phyloP scores from a whole-genome alignment of 176 grass and related monocot genomes.

The Oryza meridionalis region DNA sequence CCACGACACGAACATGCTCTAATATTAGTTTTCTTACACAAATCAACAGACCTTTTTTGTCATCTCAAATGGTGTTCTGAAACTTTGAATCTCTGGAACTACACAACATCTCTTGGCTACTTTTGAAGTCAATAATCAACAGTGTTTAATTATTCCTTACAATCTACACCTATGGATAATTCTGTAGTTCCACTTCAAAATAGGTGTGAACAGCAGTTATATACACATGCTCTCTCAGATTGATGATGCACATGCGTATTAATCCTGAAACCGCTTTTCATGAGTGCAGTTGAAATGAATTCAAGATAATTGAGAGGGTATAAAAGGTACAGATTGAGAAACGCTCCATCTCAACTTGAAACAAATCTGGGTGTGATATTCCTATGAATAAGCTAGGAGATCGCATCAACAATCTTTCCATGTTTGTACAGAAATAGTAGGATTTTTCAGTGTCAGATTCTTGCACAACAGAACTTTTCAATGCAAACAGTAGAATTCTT shows the following conservation, averaged over 20 bases:
- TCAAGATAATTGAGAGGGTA: not conserved
- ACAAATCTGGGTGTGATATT: not conserved
- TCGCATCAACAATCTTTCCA: not conserved
- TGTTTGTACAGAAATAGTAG: constrained; percentile 3
- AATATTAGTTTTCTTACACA: too few relatives aligned
- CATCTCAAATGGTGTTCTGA: not conserved
- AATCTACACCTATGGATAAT: not conserved
- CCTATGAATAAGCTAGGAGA: too few relatives aligned
- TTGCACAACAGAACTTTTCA: not conserved
- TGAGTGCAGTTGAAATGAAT: not conserved
- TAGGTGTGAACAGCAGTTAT: not conserved
- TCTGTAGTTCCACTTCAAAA: not conserved
- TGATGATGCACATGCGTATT: not conserved
- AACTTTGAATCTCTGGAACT: not conserved
- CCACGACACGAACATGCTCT: too few relatives aligned
- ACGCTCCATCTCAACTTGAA: not conserved
- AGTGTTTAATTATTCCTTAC: not conserved
- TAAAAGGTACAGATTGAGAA: not conserved
- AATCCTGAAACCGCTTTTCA: not conserved
- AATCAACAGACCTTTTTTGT: not conserved
- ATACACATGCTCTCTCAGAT: not conserved
- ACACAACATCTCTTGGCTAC: not conserved
- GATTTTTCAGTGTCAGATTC: not conserved
- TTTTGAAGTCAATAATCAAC: not conserved
- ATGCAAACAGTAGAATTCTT: not conserved